Conservation (phyloP, 2,329 filamentous ascomycete species). For the Xylaria digitata region DNA sequence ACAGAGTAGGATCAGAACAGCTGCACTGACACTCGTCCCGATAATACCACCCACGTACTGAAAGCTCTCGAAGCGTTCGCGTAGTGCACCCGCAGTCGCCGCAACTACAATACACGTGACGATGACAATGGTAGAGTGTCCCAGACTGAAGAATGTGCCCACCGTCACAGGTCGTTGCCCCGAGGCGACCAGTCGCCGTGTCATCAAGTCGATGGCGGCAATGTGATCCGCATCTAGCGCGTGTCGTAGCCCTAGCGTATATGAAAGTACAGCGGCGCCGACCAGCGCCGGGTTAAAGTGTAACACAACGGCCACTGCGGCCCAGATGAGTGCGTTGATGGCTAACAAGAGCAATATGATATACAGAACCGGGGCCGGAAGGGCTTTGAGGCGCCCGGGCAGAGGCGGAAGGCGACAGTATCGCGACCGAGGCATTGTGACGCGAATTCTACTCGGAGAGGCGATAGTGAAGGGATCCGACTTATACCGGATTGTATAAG, state of each 20-base stretch:
- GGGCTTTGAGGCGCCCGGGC: constrained; percentile 42
- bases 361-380: constrained; percentile 53
- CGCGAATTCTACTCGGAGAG: background rate
- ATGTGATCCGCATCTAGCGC: constrained; percentile 97
- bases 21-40: constrained; percentile 86
- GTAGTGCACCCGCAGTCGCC: constrained; percentile 85
- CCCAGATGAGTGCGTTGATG: constrained; percentile 68
- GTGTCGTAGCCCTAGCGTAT: constrained; percentile 89
- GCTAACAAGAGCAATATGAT: constrained; percentile 64
- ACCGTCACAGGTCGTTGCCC: constrained; percentile 90
- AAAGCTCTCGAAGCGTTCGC: constrained; percentile 83
- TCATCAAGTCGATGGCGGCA: constrained; percentile 92
- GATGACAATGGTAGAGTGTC: constrained; percentile 92
- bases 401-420: constrained; percentile 26
- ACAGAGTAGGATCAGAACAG: constrained; percentile 84
- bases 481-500: constrained; percentile 6
- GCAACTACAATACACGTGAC: constrained; percentile 92
- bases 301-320: constrained; percentile 63
- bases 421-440: constrained; percentile 22
- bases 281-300: constrained; percentile 71
- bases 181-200: constrained; percentile 84
- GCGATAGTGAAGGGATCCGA: background rate
- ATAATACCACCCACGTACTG: constrained; percentile 85
- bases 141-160: constrained; percentile 92
- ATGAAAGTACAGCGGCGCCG: constrained; percentile 84